Evolutionary conservation across 108 stramenopile species (phyloP), one percentile per base, ranked within the genome.

Genomic region (Nitzschia palea): DNA sequence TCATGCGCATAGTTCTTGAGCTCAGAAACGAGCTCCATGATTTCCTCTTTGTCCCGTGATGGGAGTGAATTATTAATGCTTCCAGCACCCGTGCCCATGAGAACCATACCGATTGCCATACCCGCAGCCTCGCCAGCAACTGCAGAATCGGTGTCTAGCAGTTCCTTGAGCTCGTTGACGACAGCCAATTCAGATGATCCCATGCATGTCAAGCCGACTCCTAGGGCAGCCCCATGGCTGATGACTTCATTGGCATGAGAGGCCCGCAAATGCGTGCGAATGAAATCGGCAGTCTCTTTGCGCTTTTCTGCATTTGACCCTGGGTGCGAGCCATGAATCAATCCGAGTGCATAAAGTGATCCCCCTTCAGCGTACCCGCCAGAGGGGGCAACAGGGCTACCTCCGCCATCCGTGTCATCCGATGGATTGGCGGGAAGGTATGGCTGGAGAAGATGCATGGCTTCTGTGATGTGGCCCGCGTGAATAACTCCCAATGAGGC

Each of bases 41-140:
- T 67, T 67, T 91, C 81, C 62, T 87, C 92, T 33, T 80, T 76
- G 33, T 74, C 75, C 30, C 61, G 59, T 2, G 89, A 42, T 31
- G 77, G 73, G 9, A 86, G 75, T 18, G 77, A 71, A 22, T 83
- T 79, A 61, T 73, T 62, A 2, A 76, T 67, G 62, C 83, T 89
- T 44, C 91, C 91, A 32, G 89, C 91, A n/a, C 95, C 95, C 51
- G 82, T 86, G 14, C 99, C 98, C 2, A 97, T 86, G 30, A 98
- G 78, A 9, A 97, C 87, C 83, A 99, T 88, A 12, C 99, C 99
- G n/a, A 99, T 97, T 47, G 94, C 96, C 25, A 97, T 90, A 27
- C 96, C 98, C 12, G 99, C 98, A 4, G 96, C 99, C 83, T 99
- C 99, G 36, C 98, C 98, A 9, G 97, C 92, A 33, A 98, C 96